Evolutionary conservation across 257 asterid species (phyloP).

Genomic region (Marsdenia floribunda): DNA sequence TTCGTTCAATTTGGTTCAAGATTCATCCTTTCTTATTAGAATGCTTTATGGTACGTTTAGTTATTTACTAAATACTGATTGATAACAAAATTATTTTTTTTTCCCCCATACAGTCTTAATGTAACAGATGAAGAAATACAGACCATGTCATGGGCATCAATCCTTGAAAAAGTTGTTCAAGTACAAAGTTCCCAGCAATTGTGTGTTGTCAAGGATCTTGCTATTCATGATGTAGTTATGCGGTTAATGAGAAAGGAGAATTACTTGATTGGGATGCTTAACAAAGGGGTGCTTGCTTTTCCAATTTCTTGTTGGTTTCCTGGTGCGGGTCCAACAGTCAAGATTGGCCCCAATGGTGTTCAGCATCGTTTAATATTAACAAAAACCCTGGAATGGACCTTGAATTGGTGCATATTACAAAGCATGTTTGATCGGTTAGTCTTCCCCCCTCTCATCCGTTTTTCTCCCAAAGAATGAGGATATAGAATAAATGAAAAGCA

Average conservation of each 20-base stretch:
- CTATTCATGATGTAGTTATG: slow-evolving; percentile 83
- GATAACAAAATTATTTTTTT: background rate
- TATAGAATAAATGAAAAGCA: background rate
- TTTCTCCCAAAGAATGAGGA: background rate
- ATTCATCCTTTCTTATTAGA: background rate
- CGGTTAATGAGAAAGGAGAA: slow-evolving; percentile 96
- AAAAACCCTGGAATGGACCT: slow-evolving; percentile 91
- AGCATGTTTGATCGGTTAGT: slow-evolving; percentile 93
- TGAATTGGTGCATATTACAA: slow-evolving; percentile 93
- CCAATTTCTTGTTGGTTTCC: slow-evolving; percentile 85
- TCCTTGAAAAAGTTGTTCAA: slow-evolving; percentile 77
- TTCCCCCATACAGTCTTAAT: slow-evolving; percentile 54
- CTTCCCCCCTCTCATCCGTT: background rate
- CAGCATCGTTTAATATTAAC: slow-evolving; percentile 57
- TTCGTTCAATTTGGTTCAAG: background rate
- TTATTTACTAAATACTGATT: background rate
- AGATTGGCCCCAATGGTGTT: slow-evolving; percentile 44
- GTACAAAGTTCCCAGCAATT: slow-evolving; percentile 61
- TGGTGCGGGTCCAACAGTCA: slow-evolving; percentile 62
- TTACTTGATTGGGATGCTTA: slow-evolving; percentile 96
- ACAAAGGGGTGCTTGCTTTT: slow-evolving; percentile 90
- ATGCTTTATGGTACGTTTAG: background rate
- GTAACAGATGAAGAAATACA: slow-evolving; percentile 86
- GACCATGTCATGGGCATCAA: slow-evolving; percentile 88
- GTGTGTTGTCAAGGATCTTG: slow-evolving; percentile 81